Conservation (phyloP, 768 basidiomycete genomes). For the Strobilomyces dryophilus region DNA sequence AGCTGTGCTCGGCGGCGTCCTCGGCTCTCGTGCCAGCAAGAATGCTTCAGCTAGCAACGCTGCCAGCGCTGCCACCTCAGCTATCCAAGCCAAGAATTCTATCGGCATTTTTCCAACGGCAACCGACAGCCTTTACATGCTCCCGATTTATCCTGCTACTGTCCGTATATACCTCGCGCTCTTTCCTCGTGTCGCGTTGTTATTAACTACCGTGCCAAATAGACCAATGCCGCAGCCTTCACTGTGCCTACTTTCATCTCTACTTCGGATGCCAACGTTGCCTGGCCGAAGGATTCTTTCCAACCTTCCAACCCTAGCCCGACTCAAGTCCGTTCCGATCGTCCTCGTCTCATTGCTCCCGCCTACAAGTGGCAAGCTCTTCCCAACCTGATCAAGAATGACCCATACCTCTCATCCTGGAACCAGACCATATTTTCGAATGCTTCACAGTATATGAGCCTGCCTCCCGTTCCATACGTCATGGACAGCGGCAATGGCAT, state of each 20-base stretch:
- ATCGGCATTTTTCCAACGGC: constrained; percentile 69
- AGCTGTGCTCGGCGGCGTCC: constrained; percentile 73
- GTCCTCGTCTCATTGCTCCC: constrained; percentile 91
- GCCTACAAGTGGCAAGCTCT: constrained; percentile 88
- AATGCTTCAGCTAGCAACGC: constrained; percentile 27
- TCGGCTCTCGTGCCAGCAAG: constrained; percentile 60
- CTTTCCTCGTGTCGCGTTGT: background rate
- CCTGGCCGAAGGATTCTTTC: constrained; percentile 83
- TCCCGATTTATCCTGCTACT: constrained; percentile 85
- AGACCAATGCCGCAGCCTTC: constrained; percentile 77
- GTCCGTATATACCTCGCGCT: constrained; percentile 50
- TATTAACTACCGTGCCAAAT: background rate
- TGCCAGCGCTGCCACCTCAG: constrained; percentile 41
- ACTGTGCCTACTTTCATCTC: constrained; percentile 66
- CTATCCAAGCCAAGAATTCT: constrained; percentile 54
- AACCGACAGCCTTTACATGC: constrained; percentile 73
- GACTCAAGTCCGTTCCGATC: constrained; percentile 65
- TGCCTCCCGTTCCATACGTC: constrained; percentile 64
- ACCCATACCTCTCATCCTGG: constrained; percentile 87
- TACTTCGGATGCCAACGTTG: constrained; percentile 43
- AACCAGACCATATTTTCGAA: constrained; percentile 89
- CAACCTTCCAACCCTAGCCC: constrained; percentile 57
- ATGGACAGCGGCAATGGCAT: constrained; percentile 88
- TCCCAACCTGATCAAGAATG: constrained; percentile 66
- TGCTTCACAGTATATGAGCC: constrained; percentile 66